These are phyloP conservation scores for Phytophthora sansomeana DNA, from an alignment of 352 stramenopile genomes.

Conservation along the genomic window DNA sequence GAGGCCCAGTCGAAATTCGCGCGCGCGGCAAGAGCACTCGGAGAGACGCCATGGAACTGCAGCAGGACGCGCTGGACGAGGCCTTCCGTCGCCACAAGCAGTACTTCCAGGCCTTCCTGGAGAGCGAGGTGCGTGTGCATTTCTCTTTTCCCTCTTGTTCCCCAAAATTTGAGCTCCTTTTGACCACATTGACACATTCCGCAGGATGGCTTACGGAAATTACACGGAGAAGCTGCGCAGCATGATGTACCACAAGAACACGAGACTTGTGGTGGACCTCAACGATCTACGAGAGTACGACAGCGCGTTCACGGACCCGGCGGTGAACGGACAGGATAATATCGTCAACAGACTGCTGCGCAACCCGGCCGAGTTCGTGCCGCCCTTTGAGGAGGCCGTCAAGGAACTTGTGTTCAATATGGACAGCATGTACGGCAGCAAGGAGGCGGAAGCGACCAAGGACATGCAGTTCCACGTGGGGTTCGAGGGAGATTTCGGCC, in stretches of 20 bases:
- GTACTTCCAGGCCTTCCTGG: conserved; percentile 88
- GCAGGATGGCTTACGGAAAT: conserved; percentile 61
- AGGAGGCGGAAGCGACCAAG: conserved; percentile 71
- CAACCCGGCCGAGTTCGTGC: conserved; percentile 86
- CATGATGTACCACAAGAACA: conserved; percentile 82
- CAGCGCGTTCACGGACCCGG: conserved; percentile 75
- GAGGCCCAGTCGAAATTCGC: conserved; percentile 35
- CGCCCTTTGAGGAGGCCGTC: conserved; percentile 84
- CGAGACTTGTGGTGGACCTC: conserved; percentile 88
- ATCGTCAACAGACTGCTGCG: conserved; percentile 77
- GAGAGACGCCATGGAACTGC: conserved; percentile 68
- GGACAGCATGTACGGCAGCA: conserved; percentile 83
- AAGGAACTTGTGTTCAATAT: conserved; percentile 86
- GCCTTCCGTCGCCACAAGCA: conserved; percentile 89
- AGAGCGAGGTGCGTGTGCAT: conserved; percentile 67
- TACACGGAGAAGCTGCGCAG: conserved; percentile 83
- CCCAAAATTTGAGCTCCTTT: neutral
- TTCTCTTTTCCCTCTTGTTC: neutral
- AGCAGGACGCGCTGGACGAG: conserved; percentile 87
- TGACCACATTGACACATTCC: neutral
- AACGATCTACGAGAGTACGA: conserved; percentile 93
- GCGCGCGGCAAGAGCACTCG: conserved; percentile 25
- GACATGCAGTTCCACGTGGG: conserved; percentile 90
- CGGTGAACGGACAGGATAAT: conserved; percentile 69
- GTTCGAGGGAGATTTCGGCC: conserved; percentile 94